Percentiles rank a stretch among this genome's conserved stretches.
Evolutionary conservation across 495 filamentous ascomycete species (phyloP).

Genomic region (Hypoxylon lienhwacheense): DNA sequence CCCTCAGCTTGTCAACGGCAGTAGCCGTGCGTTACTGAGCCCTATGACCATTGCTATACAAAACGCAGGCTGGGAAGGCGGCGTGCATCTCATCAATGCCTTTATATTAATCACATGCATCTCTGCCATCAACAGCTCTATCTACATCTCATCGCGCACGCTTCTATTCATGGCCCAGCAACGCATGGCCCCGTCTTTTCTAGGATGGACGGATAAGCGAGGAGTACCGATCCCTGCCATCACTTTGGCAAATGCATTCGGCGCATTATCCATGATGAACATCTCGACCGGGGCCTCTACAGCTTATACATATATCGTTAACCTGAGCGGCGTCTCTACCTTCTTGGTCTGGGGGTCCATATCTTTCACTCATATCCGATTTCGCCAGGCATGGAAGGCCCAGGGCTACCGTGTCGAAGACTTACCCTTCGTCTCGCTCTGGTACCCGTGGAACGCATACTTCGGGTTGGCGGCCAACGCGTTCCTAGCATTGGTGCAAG

Average conservation of each 20-base stretch:
- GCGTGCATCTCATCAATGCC: constrained; percentile 69
- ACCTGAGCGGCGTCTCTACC: constrained; percentile 58
- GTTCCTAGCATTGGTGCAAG: constrained; percentile 67
- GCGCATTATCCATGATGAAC: constrained; percentile 68
- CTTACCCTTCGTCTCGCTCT: constrained; percentile 60
- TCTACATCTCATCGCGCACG: constrained; percentile 69
- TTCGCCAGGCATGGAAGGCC: constrained; percentile 57
- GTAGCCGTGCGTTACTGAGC: constrained; percentile 51
- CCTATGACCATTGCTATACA: constrained; percentile 65
- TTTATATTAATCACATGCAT: constrained; percentile 70
- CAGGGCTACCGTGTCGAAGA: constrained; percentile 57
- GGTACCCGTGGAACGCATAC: constrained; percentile 66
- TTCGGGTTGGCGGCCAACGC: constrained; percentile 61
- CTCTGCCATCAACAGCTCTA: constrained; percentile 68
- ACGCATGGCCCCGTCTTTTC: constrained; percentile 64
- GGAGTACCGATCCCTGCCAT: constrained; percentile 69
- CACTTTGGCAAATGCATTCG: constrained; percentile 63
- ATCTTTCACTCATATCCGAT: constrained; percentile 67
- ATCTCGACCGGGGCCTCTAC: constrained; percentile 60
- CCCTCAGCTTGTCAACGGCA: constrained; percentile 51
- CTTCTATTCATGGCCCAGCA: constrained; percentile 67
- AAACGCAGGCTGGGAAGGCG: constrained; percentile 56
- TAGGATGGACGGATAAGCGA: constrained; percentile 62
- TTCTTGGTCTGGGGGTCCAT: constrained; percentile 72
- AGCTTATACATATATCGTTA: constrained; percentile 56